Conservation (phyloP, 495 filamentous ascomycete genomes). For the Thozetella sp. region DNA sequence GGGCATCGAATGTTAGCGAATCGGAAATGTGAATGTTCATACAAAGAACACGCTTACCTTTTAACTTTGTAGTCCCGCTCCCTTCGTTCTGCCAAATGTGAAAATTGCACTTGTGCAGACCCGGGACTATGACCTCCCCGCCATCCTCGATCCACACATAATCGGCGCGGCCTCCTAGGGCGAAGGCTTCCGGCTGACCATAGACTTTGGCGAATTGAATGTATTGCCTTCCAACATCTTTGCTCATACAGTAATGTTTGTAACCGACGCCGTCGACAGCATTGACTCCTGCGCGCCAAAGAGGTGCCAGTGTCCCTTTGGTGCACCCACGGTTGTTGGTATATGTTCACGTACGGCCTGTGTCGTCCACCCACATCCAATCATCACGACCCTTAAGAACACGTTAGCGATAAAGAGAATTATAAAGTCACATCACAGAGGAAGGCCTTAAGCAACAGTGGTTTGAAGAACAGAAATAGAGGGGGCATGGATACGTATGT, state of each 20-base stretch:
- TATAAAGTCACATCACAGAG: background rate
- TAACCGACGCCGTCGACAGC: too few relatives aligned
- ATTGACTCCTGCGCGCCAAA: slow-evolving; percentile 4
- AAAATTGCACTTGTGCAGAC: background rate
- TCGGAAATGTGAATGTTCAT: too few relatives aligned
- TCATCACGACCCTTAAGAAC: slow-evolving; percentile 25
- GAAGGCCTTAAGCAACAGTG: too few relatives aligned
- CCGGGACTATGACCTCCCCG: too few relatives aligned
- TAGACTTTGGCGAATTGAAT: too few relatives aligned
- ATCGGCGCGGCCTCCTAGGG: slow-evolving; percentile 2
- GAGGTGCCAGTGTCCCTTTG: slow-evolving; percentile 8
- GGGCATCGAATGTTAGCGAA: slow-evolving; percentile 14
- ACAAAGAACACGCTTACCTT: slow-evolving; percentile 14
- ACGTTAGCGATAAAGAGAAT: too few relatives aligned
- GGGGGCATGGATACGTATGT: too few relatives aligned
- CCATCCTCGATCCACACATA: too few relatives aligned
- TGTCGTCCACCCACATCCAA: slow-evolving; percentile 25
- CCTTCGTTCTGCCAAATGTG: slow-evolving; percentile 15
- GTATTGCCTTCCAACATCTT: too few relatives aligned
- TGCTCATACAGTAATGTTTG: too few relatives aligned
- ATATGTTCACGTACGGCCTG: slow-evolving; percentile 17
- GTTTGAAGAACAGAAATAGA: too few relatives aligned
- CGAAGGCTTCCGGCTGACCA: too few relatives aligned
- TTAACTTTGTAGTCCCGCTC: slow-evolving; percentile 10
- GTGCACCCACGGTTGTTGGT: slow-evolving; percentile 24